Base-by-base conservation (phyloP, 2,329 filamentous ascomycete species). In the Sarocladium brachiariae region DNA sequence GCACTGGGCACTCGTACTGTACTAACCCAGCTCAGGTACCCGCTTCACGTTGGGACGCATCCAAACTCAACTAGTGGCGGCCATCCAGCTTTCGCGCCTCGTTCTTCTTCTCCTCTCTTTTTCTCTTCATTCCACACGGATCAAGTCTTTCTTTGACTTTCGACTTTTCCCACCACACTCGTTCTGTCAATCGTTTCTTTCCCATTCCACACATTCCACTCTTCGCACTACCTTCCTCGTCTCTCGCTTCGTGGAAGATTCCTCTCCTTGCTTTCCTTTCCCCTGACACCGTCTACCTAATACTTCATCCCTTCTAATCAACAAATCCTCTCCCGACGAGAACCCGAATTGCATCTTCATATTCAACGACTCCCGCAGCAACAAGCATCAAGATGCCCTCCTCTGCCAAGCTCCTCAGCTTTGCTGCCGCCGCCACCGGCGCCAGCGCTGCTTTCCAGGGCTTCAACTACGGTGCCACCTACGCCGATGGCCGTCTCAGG, bases 381-480 rank as follows among this genome's bases (percentile, higher is more conserved):
- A 25, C 9, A 11, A 16, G n/a, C n/a, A n/a, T 7, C 54, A 61
- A 49, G 21, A 68, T 68, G 66, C 65, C 61, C 55, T 64, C 65
- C 9, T 39, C 60, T 25, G 57, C 58, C 13, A 61, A 49, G 38
- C 57, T 72, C 4, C 56, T 70, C 46, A 58, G 63, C 45, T 52
- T 73, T 51, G 65, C 66, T 27, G 61, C 64, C 48, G 63, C 63
- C 54, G 53, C 67, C 66, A 37, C 24, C 16, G 18, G 57, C 65
- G 37, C 64, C 61, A 55, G 60, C 55, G 72, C 71, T 46, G 66
- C 64, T 46, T 68, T 70, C 64, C 74, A 80, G 55, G 87, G 87
- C 58, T 89, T 89, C 80, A 89, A 89, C 75, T 89, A 87, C 56
- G 85, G 83, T 56, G 73, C 76, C 52, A 75, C 75, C 53, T 81